These are phyloP conservation scores for Triticum monococcum DNA, from an alignment of 176 grass and related monocot genomes.

Conservation along the genomic window DNA sequence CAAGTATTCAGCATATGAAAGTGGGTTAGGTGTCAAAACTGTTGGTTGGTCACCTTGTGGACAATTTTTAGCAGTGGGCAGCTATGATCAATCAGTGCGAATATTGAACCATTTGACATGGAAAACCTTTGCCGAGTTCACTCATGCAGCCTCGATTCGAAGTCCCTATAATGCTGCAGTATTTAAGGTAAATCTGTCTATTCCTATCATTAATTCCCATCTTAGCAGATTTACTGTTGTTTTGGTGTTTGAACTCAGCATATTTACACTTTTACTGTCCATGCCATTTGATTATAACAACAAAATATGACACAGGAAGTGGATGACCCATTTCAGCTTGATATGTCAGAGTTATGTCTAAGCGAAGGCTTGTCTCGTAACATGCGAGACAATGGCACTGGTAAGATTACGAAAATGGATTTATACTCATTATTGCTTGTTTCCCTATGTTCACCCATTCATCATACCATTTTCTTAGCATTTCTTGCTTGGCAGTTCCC, in stretches of 20 bases:
- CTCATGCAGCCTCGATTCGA: conserved; percentile 67
- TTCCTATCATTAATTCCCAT: conserved; percentile 15
- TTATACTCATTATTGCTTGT: neutral
- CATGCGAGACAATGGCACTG: conserved; percentile 58
- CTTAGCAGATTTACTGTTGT: conserved; percentile 17
- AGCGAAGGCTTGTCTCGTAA: conserved; percentile 69
- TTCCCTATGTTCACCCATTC: conserved; percentile 13
- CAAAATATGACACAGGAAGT: conserved; percentile 64
- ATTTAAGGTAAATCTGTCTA: conserved; percentile 62
- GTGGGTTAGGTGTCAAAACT: conserved; percentile 90
- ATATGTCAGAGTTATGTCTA: conserved; percentile 87
- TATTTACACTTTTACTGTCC: conserved; percentile 13
- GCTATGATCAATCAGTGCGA: conserved; percentile 89
- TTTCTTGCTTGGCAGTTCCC: conserved; percentile 2
- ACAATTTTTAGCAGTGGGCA: conserved; percentile 91
- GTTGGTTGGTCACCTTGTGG: conserved; percentile 94
- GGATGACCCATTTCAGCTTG: conserved; percentile 81
- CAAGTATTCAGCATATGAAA: conserved; percentile 93
- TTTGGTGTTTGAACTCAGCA: conserved; percentile 14
- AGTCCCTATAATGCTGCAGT: conserved; percentile 64
- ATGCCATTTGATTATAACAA: conserved; percentile 29
- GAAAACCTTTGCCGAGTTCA: conserved; percentile 97
- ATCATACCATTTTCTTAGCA: neutral
- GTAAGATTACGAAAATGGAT: conserved; percentile 38
- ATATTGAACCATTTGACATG: conserved; percentile 90